Evolutionary conservation across 2,329 filamentous ascomycete genomes (phyloP).

Genomic region (Lomentospora prolificans): DNA sequence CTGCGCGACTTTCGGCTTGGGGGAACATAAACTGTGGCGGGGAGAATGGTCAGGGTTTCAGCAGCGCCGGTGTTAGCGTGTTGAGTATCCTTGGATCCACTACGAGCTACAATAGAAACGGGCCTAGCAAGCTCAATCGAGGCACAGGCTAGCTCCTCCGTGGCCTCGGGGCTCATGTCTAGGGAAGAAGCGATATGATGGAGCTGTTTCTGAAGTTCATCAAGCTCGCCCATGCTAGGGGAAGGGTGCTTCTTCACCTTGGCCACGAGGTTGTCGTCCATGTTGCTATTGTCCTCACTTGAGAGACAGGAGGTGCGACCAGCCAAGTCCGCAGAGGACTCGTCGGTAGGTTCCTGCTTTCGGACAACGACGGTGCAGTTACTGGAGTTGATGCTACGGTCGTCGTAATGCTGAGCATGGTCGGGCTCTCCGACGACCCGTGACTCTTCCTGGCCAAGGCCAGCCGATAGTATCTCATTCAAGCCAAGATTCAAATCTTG

Average conservation of each 20-base stretch:
- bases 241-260: slow-evolving; percentile 34
- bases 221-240: slow-evolving; percentile 30
- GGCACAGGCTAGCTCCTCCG: not conserved
- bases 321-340: slow-evolving; percentile 10
- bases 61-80: not conserved
- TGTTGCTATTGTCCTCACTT: not conserved
- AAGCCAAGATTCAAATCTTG: not conserved
- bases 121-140: not conserved
- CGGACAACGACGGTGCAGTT: slow-evolving; percentile 10
- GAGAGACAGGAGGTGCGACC: not conserved
- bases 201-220: slow-evolving; percentile 26
- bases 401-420: too few species aligned
- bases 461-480: not conserved
- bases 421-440: too few species aligned
- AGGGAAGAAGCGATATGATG: slow-evolving; percentile 8
- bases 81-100: not conserved
- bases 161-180: not conserved
- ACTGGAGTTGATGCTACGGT: not conserved
- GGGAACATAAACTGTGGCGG: not conserved
- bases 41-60: not conserved
- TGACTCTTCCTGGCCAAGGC: not conserved
- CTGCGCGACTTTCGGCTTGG: not conserved
- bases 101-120: not conserved
- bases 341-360: slow-evolving; percentile 13
- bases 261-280: slow-evolving; percentile 2